A percentile compares a stretch with the other conserved stretches of the same genome.
Evolutionary conservation across 2,329 filamentous ascomycete species (phyloP).

Genomic region (Tolypocladium sp.): DNA sequence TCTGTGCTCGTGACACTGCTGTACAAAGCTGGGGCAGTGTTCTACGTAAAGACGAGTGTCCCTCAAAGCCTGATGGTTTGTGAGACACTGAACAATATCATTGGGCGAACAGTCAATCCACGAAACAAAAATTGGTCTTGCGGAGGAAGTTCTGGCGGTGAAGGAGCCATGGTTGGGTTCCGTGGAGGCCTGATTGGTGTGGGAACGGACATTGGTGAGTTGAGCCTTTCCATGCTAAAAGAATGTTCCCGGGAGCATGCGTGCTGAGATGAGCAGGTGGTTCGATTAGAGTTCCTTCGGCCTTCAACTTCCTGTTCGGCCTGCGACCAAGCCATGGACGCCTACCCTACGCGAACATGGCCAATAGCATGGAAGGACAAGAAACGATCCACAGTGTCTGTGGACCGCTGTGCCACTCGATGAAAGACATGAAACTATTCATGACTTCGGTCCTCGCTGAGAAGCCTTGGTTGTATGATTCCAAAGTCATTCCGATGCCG

Average conservation of each 20-base stretch:
- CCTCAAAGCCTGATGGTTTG: constrained; percentile 12
- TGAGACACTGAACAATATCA: constrained; percentile 24
- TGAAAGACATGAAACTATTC: constrained; percentile 10
- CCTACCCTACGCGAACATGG: constrained; percentile 21
- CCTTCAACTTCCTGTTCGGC: constrained; percentile 20
- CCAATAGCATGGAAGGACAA: constrained; percentile 24
- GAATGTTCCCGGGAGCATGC: not conserved
- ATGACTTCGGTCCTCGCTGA: constrained; percentile 19
- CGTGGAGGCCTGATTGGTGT: constrained; percentile 22
- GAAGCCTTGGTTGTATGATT: constrained; percentile 26
- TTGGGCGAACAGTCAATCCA: constrained; percentile 24
- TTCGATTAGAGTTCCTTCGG: constrained; percentile 20
- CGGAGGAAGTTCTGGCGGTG: constrained; percentile 28
- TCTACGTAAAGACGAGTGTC: constrained; percentile 14
- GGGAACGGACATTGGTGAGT: constrained; percentile 22
- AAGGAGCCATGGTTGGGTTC: constrained; percentile 24
- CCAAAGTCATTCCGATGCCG: constrained; percentile 22
- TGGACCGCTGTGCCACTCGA: constrained; percentile 21
- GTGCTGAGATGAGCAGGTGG: constrained; percentile 5
- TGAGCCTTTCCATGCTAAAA: not conserved
- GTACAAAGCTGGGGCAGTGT: constrained; percentile 16
- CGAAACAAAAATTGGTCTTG: constrained; percentile 20
- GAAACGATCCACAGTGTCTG: constrained; percentile 21
- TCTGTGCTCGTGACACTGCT: constrained; percentile 18
- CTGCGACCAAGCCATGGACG: constrained; percentile 13